These are phyloP conservation scores for Mycena epipterygia DNA, from an alignment of 768 basidiomycete species.

Conservation along the genomic window DNA sequence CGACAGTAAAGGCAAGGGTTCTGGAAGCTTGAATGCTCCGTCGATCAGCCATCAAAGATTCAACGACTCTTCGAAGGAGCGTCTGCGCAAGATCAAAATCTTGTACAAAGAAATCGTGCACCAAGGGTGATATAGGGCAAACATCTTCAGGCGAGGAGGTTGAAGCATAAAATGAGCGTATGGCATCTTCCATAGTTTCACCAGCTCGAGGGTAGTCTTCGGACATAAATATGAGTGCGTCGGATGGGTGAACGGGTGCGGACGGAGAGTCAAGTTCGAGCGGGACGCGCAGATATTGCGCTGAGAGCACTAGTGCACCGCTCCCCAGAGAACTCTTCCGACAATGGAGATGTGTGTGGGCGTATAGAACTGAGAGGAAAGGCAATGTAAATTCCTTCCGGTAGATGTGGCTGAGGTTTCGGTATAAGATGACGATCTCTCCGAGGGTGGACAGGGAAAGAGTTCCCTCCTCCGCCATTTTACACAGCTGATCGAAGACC, in stretches of 20 bases:
- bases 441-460: slow-evolving; percentile 9
- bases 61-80: neutral
- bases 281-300: neutral
- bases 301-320: neutral
- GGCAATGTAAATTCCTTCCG: neutral
- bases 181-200: slow-evolving; percentile 1
- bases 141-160: neutral
- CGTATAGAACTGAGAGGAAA: slow-evolving; percentile 14
- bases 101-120: neutral
- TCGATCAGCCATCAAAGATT: neutral
- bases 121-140: neutral
- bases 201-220: neutral
- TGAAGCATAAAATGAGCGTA: neutral
- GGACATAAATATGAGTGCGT: neutral
- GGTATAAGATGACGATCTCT: neutral
- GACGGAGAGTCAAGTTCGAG: no score
- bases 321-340: neutral
- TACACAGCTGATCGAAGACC: neutral
- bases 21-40: neutral
- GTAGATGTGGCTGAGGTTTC: neutral
- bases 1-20: neutral
- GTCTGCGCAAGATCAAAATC: neutral
- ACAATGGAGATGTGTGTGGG: neutral
- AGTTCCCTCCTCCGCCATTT: neutral
- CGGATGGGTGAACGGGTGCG: no score